Evolutionary conservation across 2,329 filamentous ascomycete genomes (phyloP), one percentile per base, ranked within the genome.

Genomic region (Talaromyces pinophilus): DNA sequence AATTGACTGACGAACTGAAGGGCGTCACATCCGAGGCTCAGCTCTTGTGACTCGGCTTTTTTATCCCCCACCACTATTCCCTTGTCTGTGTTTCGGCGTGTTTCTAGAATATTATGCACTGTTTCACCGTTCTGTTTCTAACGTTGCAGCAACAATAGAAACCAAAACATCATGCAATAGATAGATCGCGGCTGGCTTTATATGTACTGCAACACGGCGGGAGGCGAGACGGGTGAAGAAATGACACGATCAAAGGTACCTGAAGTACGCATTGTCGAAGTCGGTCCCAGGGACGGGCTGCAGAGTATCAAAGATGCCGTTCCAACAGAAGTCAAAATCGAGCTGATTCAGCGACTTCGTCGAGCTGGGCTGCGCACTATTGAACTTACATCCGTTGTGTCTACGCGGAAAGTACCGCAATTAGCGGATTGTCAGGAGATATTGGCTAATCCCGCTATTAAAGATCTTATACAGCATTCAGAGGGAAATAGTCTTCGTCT

Each of bases 391-490:
- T 91, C 90, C 1, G 92, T 96, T 73, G 92, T 96, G 10, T 87
- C 90, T 57, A 91, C 92, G 1, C 92, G 91, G 86, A 93, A 90
- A 86, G 89, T 93, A 60, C 92, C 92, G 3, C 92, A 95, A 83
- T 87, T 92, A 55, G 73, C 75, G 5, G 77, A 78, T 57, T 75
- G 73, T 67, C 72, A 72, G 17, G 66, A 72, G 17, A 64, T 78
- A 0, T 62, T 76, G 1, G 42, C 62, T 0, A 46, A 69, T 62
- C 40, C 57, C 0, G 28, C 15, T 1, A 66, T 75, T n/a, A 65
- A 69, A 4, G 92, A 92, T 78, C 88, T 96, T 6, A 57, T 70
- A 1, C 5, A 28, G 8, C 17, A 61, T 28, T 46, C 62, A 13
- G 25, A 44, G 3, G 15, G 17, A n/a, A 28, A 25, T 5, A 40